A percentile compares a stretch with the other conserved stretches of the same genome.
phyloP scores from a whole-genome alignment of 768 basidiomycete genomes.

The Suillus cothurnatus region DNA sequence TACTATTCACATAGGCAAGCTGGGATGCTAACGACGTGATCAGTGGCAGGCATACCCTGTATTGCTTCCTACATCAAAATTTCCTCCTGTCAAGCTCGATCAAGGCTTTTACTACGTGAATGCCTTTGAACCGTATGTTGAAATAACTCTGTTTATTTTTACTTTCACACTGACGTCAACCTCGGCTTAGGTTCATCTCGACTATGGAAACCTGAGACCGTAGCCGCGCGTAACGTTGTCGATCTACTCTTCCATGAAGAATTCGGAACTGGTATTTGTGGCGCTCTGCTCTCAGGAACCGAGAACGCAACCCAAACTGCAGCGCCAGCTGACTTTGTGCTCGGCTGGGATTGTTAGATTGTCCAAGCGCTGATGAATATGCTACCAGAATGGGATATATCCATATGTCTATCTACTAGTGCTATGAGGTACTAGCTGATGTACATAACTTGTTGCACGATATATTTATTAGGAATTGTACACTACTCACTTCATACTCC shows the following conservation, averaged over 20 bases:
- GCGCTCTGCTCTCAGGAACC: slow-evolving; percentile 36
- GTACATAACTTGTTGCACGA: neutral
- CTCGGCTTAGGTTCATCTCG: slow-evolving; percentile 63
- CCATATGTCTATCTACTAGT: neutral
- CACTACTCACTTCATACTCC: neutral
- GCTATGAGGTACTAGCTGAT: neutral
- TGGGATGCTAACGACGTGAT: slow-evolving; percentile 7
- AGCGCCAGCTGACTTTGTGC: slow-evolving; percentile 49
- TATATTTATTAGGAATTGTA: neutral
- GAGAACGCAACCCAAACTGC: slow-evolving; percentile 17
- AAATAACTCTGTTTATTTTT: slow-evolving; percentile 4
- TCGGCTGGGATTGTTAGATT: slow-evolving; percentile 75
- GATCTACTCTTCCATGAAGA: slow-evolving; percentile 76
- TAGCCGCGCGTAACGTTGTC: slow-evolving; percentile 81
- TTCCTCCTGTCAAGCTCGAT: slow-evolving; percentile 79
- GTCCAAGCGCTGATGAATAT: neutral
- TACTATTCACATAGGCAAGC: slow-evolving; percentile 4
- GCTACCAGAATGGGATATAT: neutral
- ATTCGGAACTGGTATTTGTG: slow-evolving; percentile 73
- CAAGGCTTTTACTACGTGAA: slow-evolving; percentile 89
- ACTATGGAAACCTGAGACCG: slow-evolving; percentile 95
- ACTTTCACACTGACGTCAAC: slow-evolving; percentile 1
- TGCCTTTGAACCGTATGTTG: slow-evolving; percentile 82
- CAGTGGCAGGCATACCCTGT: slow-evolving; percentile 85
- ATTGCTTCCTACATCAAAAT: slow-evolving; percentile 62